These are phyloP conservation scores for Citrus australasica DNA, from an alignment of 345 rosid species.

Conservation along the genomic window DNA sequence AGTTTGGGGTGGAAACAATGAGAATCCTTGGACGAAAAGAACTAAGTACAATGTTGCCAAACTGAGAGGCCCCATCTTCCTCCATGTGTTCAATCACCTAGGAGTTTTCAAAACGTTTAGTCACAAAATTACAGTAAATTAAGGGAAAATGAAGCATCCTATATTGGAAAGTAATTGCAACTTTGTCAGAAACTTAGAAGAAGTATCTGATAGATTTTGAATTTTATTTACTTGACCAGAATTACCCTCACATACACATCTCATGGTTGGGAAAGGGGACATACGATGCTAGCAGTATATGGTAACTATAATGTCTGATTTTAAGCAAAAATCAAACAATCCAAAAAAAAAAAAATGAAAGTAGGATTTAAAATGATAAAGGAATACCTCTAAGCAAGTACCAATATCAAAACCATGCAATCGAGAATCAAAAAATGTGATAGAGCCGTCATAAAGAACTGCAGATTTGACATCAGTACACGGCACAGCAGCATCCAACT, in stretches of 20 bases:
- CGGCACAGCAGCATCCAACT: conserved; percentile 23
- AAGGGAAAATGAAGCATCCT: background rate
- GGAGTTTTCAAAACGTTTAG: conserved; percentile 7
- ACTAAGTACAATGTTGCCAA: conserved; percentile 64
- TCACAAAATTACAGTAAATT: background rate
- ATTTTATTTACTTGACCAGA: background rate
- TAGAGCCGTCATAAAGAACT: conserved; percentile 82
- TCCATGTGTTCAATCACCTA: conserved; percentile 99
- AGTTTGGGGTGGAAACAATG: conserved; percentile 92
- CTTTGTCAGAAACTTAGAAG: background rate
- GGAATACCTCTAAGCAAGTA: conserved; percentile 86
- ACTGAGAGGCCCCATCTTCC: conserved; percentile 70
- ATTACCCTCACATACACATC: background rate
- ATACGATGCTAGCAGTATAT: background rate
- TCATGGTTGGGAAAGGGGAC: background rate
- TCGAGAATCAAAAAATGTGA: conserved; percentile 68
- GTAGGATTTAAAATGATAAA: conserved; percentile 1
- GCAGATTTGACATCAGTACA: conserved; percentile 51
- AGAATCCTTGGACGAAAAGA: conserved; percentile 62
- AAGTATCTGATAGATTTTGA: background rate
- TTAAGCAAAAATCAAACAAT: too few relatives aligned
- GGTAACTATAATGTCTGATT: background rate
- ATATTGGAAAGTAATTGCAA: background rate
- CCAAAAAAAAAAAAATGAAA: background rate
- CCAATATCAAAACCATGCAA: conserved; percentile 67